Conservation (phyloP, 192 early-diverging fungal species). For the Lobosporangium transversale region DNA sequence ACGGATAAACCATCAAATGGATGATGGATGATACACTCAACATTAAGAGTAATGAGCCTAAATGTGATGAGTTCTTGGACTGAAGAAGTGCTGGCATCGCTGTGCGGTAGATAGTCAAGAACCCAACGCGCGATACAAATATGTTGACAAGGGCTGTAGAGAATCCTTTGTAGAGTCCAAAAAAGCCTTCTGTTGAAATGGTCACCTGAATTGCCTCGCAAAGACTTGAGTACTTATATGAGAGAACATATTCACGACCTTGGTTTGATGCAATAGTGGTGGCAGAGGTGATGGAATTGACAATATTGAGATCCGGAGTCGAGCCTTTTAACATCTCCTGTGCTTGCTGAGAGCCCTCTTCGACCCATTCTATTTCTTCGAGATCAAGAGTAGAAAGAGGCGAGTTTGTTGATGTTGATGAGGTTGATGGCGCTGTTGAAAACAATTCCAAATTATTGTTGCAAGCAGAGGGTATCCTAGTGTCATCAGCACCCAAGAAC, state of each 20-base stretch:
- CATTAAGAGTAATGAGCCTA: constrained; percentile 9
- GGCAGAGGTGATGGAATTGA: neutral
- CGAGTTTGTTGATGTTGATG: neutral
- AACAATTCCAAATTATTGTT: too few relatives aligned
- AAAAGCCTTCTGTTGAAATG: constrained; percentile 9
- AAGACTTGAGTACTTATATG: constrained; percentile 12
- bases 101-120: constrained; percentile 15
- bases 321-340: neutral
- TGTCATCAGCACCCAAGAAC: neutral
- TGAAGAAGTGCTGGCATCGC: neutral
- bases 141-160: constrained; percentile 3
- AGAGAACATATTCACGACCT: constrained; percentile 7
- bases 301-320: neutral
- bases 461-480: neutral
- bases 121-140: constrained; percentile 30
- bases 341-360: neutral
- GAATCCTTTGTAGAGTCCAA: constrained; percentile 36
- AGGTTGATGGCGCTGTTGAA: neutral
- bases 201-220: constrained; percentile 4
- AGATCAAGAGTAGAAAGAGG: neutral
- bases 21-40: constrained; percentile 1
- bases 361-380: constrained; percentile 25
- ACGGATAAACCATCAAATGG: constrained; percentile 13
- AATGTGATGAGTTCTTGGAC: neutral
- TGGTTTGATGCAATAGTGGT: neutral